Evolutionary conservation across 1,284 basidiomycete genomes (phyloP).

Genomic region (Cutaneotrichosporon spelunceum): DNA sequence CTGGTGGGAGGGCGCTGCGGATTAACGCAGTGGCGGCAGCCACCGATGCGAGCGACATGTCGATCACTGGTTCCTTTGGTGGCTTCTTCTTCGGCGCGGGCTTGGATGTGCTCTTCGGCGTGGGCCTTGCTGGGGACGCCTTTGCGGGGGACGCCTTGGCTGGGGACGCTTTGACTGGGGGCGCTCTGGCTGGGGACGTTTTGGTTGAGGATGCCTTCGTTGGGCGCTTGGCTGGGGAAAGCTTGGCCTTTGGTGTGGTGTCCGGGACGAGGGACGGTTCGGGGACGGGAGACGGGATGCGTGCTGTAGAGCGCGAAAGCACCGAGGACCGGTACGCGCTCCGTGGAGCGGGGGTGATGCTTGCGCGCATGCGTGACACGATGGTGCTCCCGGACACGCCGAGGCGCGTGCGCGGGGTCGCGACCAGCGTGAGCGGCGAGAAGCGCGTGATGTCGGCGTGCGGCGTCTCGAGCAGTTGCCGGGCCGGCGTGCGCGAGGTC

Average conservation of each 20-base stretch:
- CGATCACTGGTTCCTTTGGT: slow-evolving; percentile 17
- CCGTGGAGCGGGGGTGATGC: slow-evolving; percentile 10
- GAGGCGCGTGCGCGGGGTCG: neutral
- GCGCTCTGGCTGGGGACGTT: no score
- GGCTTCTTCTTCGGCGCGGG: neutral
- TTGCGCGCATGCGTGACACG: slow-evolving; percentile 10
- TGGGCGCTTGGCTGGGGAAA: neutral
- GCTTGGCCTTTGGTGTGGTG: neutral
- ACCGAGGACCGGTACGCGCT: slow-evolving; percentile 2
- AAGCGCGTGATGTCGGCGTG: slow-evolving; percentile 17
- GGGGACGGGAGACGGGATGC: neutral
- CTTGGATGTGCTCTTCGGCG: neutral
- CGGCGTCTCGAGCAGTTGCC: slow-evolving; percentile 37
- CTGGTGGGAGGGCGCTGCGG: slow-evolving; percentile 30
- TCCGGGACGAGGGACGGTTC: neutral
- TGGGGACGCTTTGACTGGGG: no score
- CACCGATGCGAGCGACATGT: slow-evolving; percentile 25
- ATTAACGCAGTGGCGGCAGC: slow-evolving; percentile 36
- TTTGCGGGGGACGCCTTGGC: neutral
- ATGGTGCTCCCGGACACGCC: slow-evolving; percentile 10
- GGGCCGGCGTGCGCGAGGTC: slow-evolving; percentile 11
- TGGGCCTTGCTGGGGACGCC: neutral
- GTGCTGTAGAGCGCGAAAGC: neutral
- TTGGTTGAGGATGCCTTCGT: no score
- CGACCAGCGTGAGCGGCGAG: slow-evolving; percentile 1